These are phyloP conservation scores for Aristolochia contorta DNA, from an alignment of 164 flowering plant genomes.

Conservation along the genomic window DNA sequence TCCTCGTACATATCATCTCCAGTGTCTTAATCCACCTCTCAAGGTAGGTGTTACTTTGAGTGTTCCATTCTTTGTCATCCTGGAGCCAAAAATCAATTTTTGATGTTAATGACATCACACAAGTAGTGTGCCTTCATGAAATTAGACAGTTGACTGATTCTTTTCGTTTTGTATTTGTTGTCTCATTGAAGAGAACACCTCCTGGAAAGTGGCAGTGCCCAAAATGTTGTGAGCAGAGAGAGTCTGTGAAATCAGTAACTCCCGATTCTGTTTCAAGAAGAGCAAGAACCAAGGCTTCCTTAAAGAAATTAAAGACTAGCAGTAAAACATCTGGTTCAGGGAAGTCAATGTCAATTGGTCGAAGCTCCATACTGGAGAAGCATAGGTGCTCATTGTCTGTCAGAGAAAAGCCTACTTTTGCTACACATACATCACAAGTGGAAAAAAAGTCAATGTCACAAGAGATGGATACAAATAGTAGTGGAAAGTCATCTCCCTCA, in stretches of 20 bases:
- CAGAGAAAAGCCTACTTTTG: constrained; percentile 34
- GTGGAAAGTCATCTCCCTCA: constrained; percentile 19
- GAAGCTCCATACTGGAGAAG: constrained; percentile 33
- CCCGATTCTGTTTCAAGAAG: constrained; percentile 48
- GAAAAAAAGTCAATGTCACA: constrained; percentile 31
- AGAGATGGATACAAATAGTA: constrained; percentile 22
- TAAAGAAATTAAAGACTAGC: constrained; percentile 32
- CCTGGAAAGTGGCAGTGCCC: constrained; percentile 90
- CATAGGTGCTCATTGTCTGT: constrained; percentile 35
- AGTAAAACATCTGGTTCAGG: constrained; percentile 28
- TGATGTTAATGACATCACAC: too few species aligned
- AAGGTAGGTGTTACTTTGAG: constrained; percentile 40
- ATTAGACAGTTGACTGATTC: constrained; percentile 1
- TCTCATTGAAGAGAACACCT: constrained; percentile 58
- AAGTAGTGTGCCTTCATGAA: not conserved
- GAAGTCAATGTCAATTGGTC: constrained; percentile 29
- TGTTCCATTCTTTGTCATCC: too few species aligned
- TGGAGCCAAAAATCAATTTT: too few species aligned
- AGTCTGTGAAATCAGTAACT: constrained; percentile 28
- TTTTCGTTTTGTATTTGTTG: not conserved
- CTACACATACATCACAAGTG: constrained; percentile 14
- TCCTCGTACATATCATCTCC: constrained; percentile 89
- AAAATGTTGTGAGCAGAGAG: constrained; percentile 42
- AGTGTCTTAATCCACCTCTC: constrained; percentile 92
- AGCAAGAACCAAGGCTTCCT: constrained; percentile 40